Evolutionary conservation across 2,329 filamentous ascomycete genomes (phyloP).

Genomic region (Colletotrichum graminicola): DNA sequence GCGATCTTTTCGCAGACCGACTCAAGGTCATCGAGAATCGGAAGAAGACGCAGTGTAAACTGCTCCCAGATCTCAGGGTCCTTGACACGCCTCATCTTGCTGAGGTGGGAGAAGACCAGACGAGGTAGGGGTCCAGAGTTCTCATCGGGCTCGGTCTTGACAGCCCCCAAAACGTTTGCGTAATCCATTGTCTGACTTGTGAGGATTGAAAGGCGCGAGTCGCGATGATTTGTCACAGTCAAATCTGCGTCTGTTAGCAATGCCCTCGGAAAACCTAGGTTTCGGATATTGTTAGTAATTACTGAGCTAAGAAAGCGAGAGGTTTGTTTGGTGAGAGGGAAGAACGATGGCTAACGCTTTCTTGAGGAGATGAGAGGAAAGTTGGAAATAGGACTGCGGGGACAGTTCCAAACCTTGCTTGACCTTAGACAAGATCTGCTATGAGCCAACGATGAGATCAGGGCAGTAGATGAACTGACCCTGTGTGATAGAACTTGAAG

Average conservation of each 20-base stretch:
- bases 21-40: conserved; percentile 14
- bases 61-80: conserved; percentile 20
- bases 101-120: conserved; percentile 3
- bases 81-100: background rate
- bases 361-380: background rate
- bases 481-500: fast-evolving
- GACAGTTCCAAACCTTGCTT: background rate
- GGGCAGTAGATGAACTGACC: background rate
- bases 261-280: fast-evolving
- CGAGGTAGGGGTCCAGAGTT: background rate
- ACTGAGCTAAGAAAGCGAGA: background rate
- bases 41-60: background rate
- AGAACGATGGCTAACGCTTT: background rate
- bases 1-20: background rate
- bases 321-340: background rate
- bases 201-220: background rate
- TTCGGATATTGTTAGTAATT: background rate
- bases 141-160: background rate
- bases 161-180: fast-evolving
- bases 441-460: background rate
- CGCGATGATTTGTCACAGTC: background rate
- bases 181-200: background rate
- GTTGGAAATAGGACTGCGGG: background rate
- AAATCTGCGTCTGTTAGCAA: background rate
- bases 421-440: background rate